phyloP scores from a whole-genome alignment of 2,329 filamentous ascomycete genomes.

The Aspergillus aculeatinus region DNA sequence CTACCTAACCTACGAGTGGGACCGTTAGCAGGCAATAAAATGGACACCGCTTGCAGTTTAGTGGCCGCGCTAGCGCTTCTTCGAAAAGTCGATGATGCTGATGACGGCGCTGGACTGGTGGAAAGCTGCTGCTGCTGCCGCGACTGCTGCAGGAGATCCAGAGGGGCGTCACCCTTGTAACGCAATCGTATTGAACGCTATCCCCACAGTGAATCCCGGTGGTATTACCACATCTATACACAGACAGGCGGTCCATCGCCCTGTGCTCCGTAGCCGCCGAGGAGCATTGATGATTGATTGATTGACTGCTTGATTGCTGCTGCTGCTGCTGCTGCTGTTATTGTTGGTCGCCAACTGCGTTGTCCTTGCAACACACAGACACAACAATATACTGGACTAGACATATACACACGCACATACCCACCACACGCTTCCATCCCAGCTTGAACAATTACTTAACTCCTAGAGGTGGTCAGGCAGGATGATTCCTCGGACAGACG shows the following conservation, averaged over 20 bases:
- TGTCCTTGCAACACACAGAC: conserved; percentile 10
- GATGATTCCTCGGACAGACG: neutral
- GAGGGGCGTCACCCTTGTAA: conserved; percentile 8
- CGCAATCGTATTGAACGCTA: neutral
- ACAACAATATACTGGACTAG: neutral
- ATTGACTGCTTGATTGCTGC: neutral
- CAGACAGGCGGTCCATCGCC: neutral
- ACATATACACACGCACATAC: too few species aligned
- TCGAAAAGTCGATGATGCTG: conserved; percentile 11
- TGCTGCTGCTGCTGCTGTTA: neutral
- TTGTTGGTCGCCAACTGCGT: conserved; percentile 2
- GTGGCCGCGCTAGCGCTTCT: conserved; percentile 14
- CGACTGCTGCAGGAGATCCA: conserved; percentile 7
- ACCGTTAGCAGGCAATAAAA: conserved; percentile 6
- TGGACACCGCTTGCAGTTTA: conserved; percentile 17
- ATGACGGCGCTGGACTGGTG: conserved; percentile 6
- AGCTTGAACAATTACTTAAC: too few species aligned
- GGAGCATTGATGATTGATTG: neutral
- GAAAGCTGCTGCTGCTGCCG: neutral
- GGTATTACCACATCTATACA: neutral
- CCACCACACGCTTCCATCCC: too few species aligned
- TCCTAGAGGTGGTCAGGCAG: too few species aligned
- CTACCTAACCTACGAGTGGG: conserved; percentile 8
- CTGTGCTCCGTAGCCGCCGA: neutral
- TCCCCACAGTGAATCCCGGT: neutral